These are phyloP conservation scores for Tetracladium maxilliforme DNA, from an alignment of 2,329 filamentous ascomycete genomes.

Conservation along the genomic window DNA sequence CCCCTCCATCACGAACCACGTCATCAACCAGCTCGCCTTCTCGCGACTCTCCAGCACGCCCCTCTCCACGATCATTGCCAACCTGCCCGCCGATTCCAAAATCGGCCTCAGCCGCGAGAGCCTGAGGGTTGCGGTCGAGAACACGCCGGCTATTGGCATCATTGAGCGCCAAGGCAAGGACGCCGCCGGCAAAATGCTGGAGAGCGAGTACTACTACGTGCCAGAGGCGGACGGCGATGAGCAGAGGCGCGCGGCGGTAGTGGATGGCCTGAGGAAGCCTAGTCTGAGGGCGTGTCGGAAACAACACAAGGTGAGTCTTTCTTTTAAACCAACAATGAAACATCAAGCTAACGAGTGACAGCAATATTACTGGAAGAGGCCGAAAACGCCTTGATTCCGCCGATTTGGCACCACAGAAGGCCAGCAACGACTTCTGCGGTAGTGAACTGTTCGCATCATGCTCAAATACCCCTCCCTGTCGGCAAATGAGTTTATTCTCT, in stretches of 20 bases:
- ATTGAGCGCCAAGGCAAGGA: slow-evolving; percentile 89
- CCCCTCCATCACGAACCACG: slow-evolving; percentile 76
- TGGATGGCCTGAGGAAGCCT: slow-evolving; percentile 75
- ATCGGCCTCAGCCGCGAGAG: slow-evolving; percentile 41
- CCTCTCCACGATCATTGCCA: slow-evolving; percentile 74
- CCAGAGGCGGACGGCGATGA: slow-evolving; percentile 74
- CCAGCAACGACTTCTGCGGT: slow-evolving; percentile 8
- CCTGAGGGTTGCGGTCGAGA: slow-evolving; percentile 58
- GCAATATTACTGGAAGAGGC: slow-evolving; percentile 60
- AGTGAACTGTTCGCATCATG: too few species aligned
- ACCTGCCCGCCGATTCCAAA: slow-evolving; percentile 58
- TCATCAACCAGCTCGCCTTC: slow-evolving; percentile 89
- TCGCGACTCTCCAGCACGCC: slow-evolving; percentile 86
- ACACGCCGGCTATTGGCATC: slow-evolving; percentile 68
- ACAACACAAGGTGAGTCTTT: slow-evolving; percentile 74
- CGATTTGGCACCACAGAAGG: slow-evolving; percentile 4
- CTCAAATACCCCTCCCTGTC: too few species aligned
- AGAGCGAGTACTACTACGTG: slow-evolving; percentile 96
- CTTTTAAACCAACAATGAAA: slow-evolving; percentile 9
- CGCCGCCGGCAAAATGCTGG: slow-evolving; percentile 80
- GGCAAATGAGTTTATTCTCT: too few species aligned
- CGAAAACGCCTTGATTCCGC: slow-evolving; percentile 38
- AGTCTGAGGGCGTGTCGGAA: slow-evolving; percentile 83
- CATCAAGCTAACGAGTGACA: slow-evolving; percentile 14
- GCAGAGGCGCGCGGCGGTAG: slow-evolving; percentile 66